These are phyloP conservation scores for Remersonia thermophila DNA, from an alignment of 2,329 filamentous ascomycete species.

Conservation along the genomic window DNA sequence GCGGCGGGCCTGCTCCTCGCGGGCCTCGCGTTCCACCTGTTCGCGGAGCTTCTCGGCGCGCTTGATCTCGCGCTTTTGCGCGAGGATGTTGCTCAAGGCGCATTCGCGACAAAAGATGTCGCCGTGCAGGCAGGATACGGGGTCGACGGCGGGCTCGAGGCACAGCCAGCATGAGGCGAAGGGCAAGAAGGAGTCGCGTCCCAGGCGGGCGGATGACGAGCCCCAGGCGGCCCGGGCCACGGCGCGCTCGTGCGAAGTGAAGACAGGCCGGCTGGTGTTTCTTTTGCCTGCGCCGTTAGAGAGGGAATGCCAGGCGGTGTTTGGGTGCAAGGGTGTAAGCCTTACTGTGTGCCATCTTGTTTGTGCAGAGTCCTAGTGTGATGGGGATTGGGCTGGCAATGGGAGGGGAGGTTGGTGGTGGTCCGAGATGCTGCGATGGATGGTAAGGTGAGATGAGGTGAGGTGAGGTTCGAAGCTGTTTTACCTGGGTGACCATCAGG, in stretches of 20 bases:
- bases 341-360: constrained; percentile 35
- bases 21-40: constrained; percentile 46
- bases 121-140: constrained; percentile 71
- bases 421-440: too few species aligned
- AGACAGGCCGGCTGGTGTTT: constrained; percentile 85
- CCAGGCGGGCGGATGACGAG: constrained; percentile 68
- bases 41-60: constrained; percentile 57
- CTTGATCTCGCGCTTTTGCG: constrained; percentile 85
- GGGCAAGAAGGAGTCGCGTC: constrained; percentile 80
- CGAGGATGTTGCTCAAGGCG: constrained; percentile 77
- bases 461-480: too few species aligned
- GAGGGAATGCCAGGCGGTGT: not conserved
- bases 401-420: too few species aligned
- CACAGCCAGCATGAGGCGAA: constrained; percentile 86
- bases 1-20: constrained; percentile 45
- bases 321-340: not conserved
- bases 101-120: constrained; percentile 96
- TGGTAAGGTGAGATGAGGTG: too few species aligned
- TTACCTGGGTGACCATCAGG: too few species aligned
- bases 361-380: too few species aligned
- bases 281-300: constrained; percentile 49
- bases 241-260: constrained; percentile 81
- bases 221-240: constrained; percentile 75
- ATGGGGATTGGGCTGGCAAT: not conserved
- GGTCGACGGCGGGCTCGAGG: constrained; percentile 65